These are phyloP conservation scores for Barbatosphaeria neglecta DNA, from an alignment of 495 filamentous ascomycete genomes.

Conservation along the genomic window DNA sequence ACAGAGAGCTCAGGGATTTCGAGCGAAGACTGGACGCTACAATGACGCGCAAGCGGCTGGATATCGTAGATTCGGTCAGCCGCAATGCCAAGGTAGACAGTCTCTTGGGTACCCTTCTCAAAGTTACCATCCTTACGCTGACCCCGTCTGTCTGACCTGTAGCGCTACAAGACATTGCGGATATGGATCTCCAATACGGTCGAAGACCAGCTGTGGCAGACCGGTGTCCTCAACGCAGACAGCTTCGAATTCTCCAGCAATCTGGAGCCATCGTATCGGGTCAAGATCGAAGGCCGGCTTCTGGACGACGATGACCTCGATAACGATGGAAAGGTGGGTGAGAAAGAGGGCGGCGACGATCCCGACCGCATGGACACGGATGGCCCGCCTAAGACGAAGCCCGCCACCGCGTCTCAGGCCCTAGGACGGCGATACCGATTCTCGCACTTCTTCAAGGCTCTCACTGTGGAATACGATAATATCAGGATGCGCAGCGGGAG, in stretches of 20 bases:
- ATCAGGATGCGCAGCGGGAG: conserved; percentile 35
- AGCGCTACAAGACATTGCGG: conserved; percentile 72
- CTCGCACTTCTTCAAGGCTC: conserved; percentile 90
- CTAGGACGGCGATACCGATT: conserved; percentile 49
- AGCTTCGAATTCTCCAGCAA: conserved; percentile 64
- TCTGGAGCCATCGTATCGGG: conserved; percentile 62
- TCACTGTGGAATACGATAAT: conserved; percentile 79
- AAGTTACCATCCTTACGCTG: conserved; percentile 3
- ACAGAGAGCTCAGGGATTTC: conserved; percentile 69
- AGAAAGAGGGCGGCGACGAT: conserved; percentile 23
- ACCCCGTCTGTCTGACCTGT: background rate
- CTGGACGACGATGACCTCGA: conserved; percentile 58
- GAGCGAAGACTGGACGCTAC: conserved; percentile 85
- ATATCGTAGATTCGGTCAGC: conserved; percentile 75
- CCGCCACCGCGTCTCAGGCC: conserved; percentile 21
- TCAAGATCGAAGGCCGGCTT: conserved; percentile 88
- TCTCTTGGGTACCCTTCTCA: no score
- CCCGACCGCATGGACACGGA: conserved; percentile 53
- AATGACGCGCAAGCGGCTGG: conserved; percentile 88
- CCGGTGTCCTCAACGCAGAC: conserved; percentile 48
- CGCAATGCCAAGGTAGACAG: conserved; percentile 55
- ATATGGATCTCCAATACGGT: conserved; percentile 95
- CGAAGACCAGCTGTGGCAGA: conserved; percentile 92
- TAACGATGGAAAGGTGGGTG: conserved; percentile 38
- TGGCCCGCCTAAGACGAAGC: conserved; percentile 34